Conservation (phyloP, 192 early-diverging fungal species). For the Backusella luteola region DNA sequence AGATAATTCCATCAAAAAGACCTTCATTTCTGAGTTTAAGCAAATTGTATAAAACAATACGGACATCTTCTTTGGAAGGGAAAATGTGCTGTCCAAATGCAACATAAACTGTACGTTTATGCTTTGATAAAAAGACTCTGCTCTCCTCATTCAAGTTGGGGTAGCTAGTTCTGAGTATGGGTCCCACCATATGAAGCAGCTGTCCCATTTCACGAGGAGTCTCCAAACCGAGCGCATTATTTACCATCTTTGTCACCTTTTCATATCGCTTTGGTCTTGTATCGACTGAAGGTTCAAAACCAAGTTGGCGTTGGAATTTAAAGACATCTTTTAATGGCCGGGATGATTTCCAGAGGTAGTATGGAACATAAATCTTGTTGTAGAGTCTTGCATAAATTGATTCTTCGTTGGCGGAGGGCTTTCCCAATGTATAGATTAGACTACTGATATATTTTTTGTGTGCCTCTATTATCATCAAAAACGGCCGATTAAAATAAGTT, state of each 20-base stretch:
- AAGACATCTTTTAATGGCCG: background rate
- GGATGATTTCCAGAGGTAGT: background rate
- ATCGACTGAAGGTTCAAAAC: background rate
- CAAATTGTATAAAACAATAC: conserved; percentile 20
- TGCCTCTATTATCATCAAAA: background rate
- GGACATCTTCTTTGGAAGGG: background rate
- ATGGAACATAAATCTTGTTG: background rate
- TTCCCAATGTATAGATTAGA: background rate
- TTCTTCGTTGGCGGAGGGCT: background rate
- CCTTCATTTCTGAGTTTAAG: conserved; percentile 3
- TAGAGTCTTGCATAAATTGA: background rate
- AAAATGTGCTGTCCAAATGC: conserved; percentile 32
- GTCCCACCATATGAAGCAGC: conserved; percentile 29
- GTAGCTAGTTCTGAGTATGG: conserved; percentile 31
- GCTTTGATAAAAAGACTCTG: conserved; percentile 18
- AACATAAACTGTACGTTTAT: conserved; percentile 26
- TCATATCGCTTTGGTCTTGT: background rate
- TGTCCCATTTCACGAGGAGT: conserved; percentile 14
- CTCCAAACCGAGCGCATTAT: conserved; percentile 28
- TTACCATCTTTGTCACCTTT: conserved; percentile 14
- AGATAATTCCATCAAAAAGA: conserved; percentile 37
- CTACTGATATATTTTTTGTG: background rate
- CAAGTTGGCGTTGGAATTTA: background rate
- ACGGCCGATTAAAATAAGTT: background rate
- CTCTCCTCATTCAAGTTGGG: background rate